phyloP scores from a whole-genome alignment of 2,329 filamentous ascomycete genomes.

The Aspergillus sp. region DNA sequence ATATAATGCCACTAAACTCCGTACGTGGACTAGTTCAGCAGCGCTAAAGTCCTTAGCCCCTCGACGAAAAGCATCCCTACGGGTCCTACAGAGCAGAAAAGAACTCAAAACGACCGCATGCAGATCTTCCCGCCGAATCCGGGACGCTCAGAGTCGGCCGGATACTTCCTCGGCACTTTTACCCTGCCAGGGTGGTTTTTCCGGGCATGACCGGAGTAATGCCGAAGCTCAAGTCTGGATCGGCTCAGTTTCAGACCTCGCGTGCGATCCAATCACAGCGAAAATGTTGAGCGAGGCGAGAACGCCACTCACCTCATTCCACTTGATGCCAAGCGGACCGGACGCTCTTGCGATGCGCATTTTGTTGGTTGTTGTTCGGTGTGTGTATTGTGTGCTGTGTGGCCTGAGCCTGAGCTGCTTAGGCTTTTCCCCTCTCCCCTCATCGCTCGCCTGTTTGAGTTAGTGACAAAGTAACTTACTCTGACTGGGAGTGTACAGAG shows the following conservation, averaged over 20 bases:
- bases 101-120: conserved; percentile 15
- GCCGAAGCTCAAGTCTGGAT: conserved; percentile 17
- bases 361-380: background rate
- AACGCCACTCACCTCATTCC: conserved; percentile 13
- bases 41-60: conserved; percentile 8
- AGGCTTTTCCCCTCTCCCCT: background rate
- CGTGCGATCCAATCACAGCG: conserved; percentile 5
- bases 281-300: background rate
- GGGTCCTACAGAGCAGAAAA: background rate
- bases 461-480: no score
- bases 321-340: background rate
- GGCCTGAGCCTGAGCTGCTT: background rate
- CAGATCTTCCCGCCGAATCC: conserved; percentile 23
- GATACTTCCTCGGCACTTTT: conserved; percentile 23
- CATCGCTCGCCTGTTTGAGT: no score
- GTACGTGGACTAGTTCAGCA: background rate
- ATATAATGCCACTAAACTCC: background rate
- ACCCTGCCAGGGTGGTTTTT: conserved; percentile 24
- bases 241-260: conserved; percentile 14
- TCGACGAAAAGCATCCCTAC: background rate
- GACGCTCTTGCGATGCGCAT: conserved; percentile 1
- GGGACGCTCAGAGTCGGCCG: conserved; percentile 16
- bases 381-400: background rate
- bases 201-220: conserved; percentile 28
- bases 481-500: no score